Evolutionary conservation across 352 stramenopile genomes (phyloP).

Genomic region (Phytopythium cucurbitacearum): DNA sequence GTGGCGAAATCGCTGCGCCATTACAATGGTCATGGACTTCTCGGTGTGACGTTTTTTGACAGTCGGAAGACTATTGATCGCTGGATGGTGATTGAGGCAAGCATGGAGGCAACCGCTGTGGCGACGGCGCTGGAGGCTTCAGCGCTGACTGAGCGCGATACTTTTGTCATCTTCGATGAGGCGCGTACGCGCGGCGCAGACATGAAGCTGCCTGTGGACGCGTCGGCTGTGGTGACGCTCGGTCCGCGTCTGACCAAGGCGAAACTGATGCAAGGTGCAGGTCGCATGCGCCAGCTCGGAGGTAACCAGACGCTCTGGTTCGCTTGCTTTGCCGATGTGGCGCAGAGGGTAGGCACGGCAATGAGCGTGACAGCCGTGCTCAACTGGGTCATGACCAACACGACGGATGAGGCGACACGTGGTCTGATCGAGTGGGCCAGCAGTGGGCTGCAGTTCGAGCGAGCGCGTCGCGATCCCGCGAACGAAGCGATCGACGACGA

Average conservation of each 20-base stretch:
- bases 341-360: slow-evolving; percentile 3
- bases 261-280: slow-evolving; percentile 92
- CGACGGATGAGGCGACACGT: slow-evolving; percentile 45
- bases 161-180: slow-evolving; percentile 92
- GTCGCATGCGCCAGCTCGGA: slow-evolving; percentile 79
- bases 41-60: slow-evolving; percentile 86
- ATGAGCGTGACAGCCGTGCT: slow-evolving; percentile 53
- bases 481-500: slow-evolving; percentile 39
- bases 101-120: slow-evolving; percentile 24
- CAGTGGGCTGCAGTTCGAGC: slow-evolving; percentile 70
- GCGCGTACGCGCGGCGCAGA: slow-evolving; percentile 83
- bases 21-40: slow-evolving; percentile 14
- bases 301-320: slow-evolving; percentile 64
- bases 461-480: slow-evolving; percentile 14
- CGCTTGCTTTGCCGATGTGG: slow-evolving; percentile 63
- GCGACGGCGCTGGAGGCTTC: slow-evolving; percentile 52
- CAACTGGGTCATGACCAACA: slow-evolving; percentile 88
- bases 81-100: slow-evolving; percentile 73
- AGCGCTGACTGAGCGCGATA: slow-evolving; percentile 70
- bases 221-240: slow-evolving; percentile 77
- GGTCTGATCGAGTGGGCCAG: slow-evolving; percentile 77
- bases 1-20: slow-evolving; percentile 20
- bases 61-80: slow-evolving; percentile 34
- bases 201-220: slow-evolving; percentile 77
- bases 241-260: slow-evolving; percentile 87